Evolutionary conservation across 2,329 filamentous ascomycete species (phyloP).

Genomic region (Talaromyces rugulosus): DNA sequence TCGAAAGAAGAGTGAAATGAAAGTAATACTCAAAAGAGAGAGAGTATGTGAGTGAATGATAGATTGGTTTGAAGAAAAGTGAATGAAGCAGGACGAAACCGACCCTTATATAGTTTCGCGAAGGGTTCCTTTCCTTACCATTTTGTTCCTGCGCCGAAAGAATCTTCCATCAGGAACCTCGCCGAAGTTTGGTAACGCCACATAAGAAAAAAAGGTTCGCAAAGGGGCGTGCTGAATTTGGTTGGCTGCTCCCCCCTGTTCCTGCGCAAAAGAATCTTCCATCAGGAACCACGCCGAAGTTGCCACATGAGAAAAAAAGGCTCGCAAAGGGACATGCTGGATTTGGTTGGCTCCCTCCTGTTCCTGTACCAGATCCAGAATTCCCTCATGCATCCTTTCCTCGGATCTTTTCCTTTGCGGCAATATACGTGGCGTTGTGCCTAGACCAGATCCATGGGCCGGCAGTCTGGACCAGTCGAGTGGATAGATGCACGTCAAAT

Average conservation of each 20-base stretch:
- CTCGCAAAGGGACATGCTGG: not conserved
- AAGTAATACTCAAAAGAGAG: conserved; percentile 1
- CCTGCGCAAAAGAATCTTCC: not conserved
- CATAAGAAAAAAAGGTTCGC: not conserved
- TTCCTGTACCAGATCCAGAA: not conserved
- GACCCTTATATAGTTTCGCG: conserved; percentile 5
- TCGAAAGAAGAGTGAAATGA: not conserved
- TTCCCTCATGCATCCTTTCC: not conserved
- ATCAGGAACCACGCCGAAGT: not conserved
- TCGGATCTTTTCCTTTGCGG: not conserved
- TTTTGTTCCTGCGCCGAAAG: not conserved
- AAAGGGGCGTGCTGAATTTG: not conserved
- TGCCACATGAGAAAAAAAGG: not conserved
- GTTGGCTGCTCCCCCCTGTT: not conserved
- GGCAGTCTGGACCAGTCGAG: conserved; percentile 6
- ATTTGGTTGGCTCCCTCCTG: not conserved
- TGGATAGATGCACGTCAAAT: conserved; percentile 8
- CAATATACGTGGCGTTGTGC: not conserved
- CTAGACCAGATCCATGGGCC: conserved; percentile 6
- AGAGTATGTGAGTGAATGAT: not conserved
- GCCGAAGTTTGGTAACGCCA: not conserved
- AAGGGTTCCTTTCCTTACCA: not conserved
- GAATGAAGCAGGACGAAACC: not conserved
- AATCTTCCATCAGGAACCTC: not conserved
- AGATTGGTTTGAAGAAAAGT: conserved; percentile 2